Evolutionary conservation across 1,284 basidiomycete species (phyloP), one percentile per base, ranked within the genome.

Genomic region (Moesziomyces sp.): DNA sequence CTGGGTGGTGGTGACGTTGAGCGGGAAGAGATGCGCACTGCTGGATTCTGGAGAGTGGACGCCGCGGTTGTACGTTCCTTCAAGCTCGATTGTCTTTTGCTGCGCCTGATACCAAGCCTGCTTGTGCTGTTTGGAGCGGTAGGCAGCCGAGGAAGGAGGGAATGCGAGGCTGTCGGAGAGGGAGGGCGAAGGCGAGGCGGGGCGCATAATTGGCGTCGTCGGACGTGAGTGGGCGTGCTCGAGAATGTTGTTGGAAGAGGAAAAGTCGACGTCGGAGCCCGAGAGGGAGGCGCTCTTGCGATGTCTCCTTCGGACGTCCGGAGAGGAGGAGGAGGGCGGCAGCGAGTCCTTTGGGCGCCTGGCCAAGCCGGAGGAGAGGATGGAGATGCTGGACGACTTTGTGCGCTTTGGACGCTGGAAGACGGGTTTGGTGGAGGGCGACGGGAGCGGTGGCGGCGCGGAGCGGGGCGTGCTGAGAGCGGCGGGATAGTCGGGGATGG

Each of bases 71-170:
- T 53, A 18, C 1, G 58, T 54, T 11, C 61, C 60, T 13, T 66
- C 62, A 38, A 74, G 66, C 43, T 70, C 46, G 46, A 74, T 63
- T 18, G 72, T 74, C 49, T 70, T 70, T 51, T 74, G 72, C 40
- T 74, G 72, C 0, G 72, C 72, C 50, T 74, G 72, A 38, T 70
- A 74, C 72, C 72, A 74, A 6, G 72, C 72, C 53, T 74, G 72
- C 45, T 65, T 74, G 46, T 63, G 65, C 58, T 65, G 62, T 24
- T 58, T 69, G 28, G 66, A 62, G 33, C 52, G 43, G 24, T 45
- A 48, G 7, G 50, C 40, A 4, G 53, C 7, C 8, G 56, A 62
- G 5, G 45, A 13, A 0, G 55, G 44, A 16, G 51, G 55, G 18
- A 43, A 19, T 9, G 35, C 13, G 35, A 61, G n/a, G 43, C 44